Evolutionary conservation across 2,329 filamentous ascomycete genomes (phyloP).

Genomic region (Microdochium nivale): DNA sequence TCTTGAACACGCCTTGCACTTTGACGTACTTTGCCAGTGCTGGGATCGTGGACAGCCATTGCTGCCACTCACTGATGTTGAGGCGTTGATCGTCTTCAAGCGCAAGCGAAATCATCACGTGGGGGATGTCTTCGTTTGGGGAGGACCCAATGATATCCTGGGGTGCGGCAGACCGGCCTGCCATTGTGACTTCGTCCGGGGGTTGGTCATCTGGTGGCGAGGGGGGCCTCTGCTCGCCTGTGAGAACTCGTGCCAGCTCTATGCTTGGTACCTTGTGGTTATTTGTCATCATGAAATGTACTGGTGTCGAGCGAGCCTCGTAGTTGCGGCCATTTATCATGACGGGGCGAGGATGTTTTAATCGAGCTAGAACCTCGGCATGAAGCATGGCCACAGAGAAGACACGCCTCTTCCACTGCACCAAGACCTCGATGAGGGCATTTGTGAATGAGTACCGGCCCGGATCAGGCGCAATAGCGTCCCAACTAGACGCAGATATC

Average conservation of each 20-base stretch:
- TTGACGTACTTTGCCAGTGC: slow-evolving; percentile 51
- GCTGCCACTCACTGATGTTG: slow-evolving; percentile 50
- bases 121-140: slow-evolving; percentile 46
- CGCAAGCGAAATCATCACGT: slow-evolving; percentile 53
- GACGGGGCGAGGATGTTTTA: slow-evolving; percentile 51
- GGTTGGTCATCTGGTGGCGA: slow-evolving; percentile 23
- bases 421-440: slow-evolving; percentile 48
- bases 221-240: slow-evolving; percentile 23
- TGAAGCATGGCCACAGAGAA: slow-evolving; percentile 55
- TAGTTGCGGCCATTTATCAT: slow-evolving; percentile 49
- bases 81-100: slow-evolving; percentile 48
- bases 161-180: slow-evolving; percentile 16
- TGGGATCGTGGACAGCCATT: slow-evolving; percentile 47
- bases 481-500: slow-evolving; percentile 54
- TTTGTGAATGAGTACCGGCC: slow-evolving; percentile 52
- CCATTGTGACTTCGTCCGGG: slow-evolving; percentile 11
- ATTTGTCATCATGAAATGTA: slow-evolving; percentile 56
- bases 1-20: slow-evolving; percentile 53
- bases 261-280: slow-evolving; percentile 52
- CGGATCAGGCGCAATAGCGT: slow-evolving; percentile 50
- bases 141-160: slow-evolving; percentile 25
- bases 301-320: slow-evolving; percentile 48
- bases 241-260: slow-evolving; percentile 36
- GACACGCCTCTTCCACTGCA: slow-evolving; percentile 44
- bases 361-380: slow-evolving; percentile 48